A percentile compares a stretch with the other conserved stretches of the same genome.
Conservation (phyloP, 2,329 filamentous ascomycete species). For the Sporothrix dimorphospora region DNA sequence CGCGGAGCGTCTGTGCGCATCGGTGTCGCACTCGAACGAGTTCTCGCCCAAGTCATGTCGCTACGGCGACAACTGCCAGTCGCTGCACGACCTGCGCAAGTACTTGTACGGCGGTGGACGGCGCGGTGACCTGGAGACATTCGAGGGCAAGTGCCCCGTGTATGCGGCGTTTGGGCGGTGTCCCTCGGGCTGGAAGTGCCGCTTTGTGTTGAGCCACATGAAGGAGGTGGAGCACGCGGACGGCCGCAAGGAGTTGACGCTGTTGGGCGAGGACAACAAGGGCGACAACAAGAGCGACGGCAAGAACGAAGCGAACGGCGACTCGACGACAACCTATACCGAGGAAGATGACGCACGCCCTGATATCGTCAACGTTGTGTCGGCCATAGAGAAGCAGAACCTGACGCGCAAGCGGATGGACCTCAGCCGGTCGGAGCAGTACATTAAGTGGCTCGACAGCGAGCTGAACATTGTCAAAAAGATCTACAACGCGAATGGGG, state of each 20-base stretch:
- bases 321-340: background rate
- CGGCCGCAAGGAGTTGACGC: constrained; percentile 78
- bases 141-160: constrained; percentile 79
- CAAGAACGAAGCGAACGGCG: constrained; percentile 36
- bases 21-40: constrained; percentile 70
- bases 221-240: constrained; percentile 76
- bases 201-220: constrained; percentile 86
- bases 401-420: constrained; percentile 72
- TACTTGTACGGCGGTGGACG: constrained; percentile 86
- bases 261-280: constrained; percentile 54
- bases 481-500: constrained; percentile 48
- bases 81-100: constrained; percentile 80
- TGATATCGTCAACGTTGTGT: constrained; percentile 76
- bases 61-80: constrained; percentile 79
- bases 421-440: constrained; percentile 74
- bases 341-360: constrained; percentile 58
- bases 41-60: constrained; percentile 79
- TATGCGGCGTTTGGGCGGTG: constrained; percentile 78
- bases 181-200: constrained; percentile 88
- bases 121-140: constrained; percentile 74
- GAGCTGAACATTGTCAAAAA: constrained; percentile 57
- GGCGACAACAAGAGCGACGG: constrained; percentile 36
- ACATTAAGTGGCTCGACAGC: constrained; percentile 75
- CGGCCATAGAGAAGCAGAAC: constrained; percentile 69
- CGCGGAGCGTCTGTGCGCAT: constrained; percentile 75